Evolutionary conservation across 2,329 filamentous ascomycete genomes (phyloP).

Genomic region (Drechmeria coniospora): DNA sequence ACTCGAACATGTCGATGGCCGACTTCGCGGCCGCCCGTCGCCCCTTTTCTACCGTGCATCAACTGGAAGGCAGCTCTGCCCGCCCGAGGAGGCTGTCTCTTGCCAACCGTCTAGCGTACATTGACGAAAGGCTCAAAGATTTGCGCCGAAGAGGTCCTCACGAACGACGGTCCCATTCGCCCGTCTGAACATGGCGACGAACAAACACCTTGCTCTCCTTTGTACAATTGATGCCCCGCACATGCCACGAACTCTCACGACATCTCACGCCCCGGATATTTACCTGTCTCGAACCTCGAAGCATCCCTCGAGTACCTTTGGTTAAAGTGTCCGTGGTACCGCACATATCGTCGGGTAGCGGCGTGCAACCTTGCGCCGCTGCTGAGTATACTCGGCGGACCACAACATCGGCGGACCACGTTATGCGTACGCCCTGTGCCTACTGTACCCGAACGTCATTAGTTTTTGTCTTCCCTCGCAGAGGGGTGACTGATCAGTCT

Average conservation of each 20-base stretch:
- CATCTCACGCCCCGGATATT: neutral
- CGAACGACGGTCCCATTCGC: constrained; percentile 32
- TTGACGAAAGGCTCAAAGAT: constrained; percentile 41
- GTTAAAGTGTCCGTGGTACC: too few species aligned
- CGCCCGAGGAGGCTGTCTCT: constrained; percentile 27
- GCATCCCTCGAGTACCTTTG: too few species aligned
- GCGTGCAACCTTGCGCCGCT: too few species aligned
- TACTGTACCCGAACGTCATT: too few species aligned
- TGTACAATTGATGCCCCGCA: constrained; percentile 8
- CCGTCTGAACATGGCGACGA: constrained; percentile 19
- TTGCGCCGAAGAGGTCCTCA: constrained; percentile 29
- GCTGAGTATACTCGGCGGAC: too few species aligned
- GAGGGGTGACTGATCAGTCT: too few species aligned
- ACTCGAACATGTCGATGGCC: constrained; percentile 30
- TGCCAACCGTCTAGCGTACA: constrained; percentile 37
- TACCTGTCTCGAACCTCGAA: too few species aligned
- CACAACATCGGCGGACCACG: too few species aligned
- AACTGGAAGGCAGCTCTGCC: constrained; percentile 19
- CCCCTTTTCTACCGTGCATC: constrained; percentile 43
- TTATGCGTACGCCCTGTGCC: too few species aligned
- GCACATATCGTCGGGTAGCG: too few species aligned
- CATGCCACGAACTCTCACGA: constrained; percentile 6
- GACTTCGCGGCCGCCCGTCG: constrained; percentile 29
- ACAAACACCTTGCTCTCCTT: neutral
- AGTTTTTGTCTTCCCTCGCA: too few species aligned